Evolutionary conservation across 495 filamentous ascomycete species (phyloP), one percentile per base, ranked within the genome.

Genomic region (Friedmanniomyces simplex): DNA sequence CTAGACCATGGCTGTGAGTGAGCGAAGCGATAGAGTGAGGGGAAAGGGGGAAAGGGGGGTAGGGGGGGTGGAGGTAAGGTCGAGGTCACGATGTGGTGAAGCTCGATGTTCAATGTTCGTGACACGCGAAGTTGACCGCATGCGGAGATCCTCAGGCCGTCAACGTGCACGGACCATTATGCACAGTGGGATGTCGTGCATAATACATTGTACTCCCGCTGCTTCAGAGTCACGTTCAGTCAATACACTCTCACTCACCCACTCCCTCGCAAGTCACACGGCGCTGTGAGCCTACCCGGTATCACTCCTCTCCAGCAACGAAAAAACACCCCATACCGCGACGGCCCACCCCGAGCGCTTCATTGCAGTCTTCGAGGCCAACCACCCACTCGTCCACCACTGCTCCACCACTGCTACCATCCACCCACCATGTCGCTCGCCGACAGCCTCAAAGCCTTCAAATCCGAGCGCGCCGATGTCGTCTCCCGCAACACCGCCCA

Each of bases 341-440:
- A 42, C 32, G 2, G 2, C 47, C 21, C 18, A 46, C 55, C 61
- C 51, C 46, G 61, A 59, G 18, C 52, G 41, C 61, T 63, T 63
- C 26, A 47, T 42, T 63, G 55, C 30, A 57, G 54, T 55, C 57
- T n/a, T 60, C 61, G 56, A 37, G 57, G 61, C 49, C 55, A 25
- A 32, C 3, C 28, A 10, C 28, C 28, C 28, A 32, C 28, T 13
- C 8, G 2, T 53, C 16, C 18, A 43, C 36, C 11, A n/a, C 28
- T 42, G 36, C 53, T 8, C 32, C 59, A 50, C 30, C 37, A 50
- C 47, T n/a, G 3, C 39, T 43, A n/a, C 18, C 39, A 43, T n/a
- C 43, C 51, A 56, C 41, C 42, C 62, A 67, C 62, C 66, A 64
- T 66, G 46, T 68, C 60, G 52, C 64, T 71, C 63, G 60, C 63